phyloP scores from a whole-genome alignment of 2,329 filamentous ascomycete species.

The Cladosporium oxysporum region DNA sequence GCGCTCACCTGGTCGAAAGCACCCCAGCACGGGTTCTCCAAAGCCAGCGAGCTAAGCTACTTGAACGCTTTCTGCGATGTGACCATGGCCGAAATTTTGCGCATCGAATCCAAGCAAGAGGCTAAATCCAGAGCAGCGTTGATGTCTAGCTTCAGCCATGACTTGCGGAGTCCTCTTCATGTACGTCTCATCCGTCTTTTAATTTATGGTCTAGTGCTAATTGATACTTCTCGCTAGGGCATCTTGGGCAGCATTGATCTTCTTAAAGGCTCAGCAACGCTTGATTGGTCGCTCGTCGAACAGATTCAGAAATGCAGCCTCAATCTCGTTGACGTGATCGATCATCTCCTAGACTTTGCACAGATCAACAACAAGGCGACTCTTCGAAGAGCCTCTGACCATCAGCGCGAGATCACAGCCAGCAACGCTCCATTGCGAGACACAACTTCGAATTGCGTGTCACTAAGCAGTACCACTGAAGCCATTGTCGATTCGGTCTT shows the following conservation, averaged over 20 bases:
- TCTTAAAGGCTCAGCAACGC: constrained; percentile 41
- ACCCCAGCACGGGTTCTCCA: constrained; percentile 43
- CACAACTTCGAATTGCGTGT: neutral
- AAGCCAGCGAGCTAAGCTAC: constrained; percentile 43
- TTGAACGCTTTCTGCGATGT: constrained; percentile 45
- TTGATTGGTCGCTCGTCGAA: constrained; percentile 15
- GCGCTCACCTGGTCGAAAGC: constrained; percentile 49
- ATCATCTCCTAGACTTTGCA: constrained; percentile 41
- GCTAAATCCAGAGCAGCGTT: constrained; percentile 55
- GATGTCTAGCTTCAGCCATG: constrained; percentile 55
- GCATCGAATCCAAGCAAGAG: constrained; percentile 42
- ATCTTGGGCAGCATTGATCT: constrained; percentile 50
- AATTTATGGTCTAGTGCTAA: neutral
- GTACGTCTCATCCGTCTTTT: neutral
- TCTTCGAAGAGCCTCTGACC: constrained; percentile 30
- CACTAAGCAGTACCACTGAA: constrained; percentile 43
- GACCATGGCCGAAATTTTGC: constrained; percentile 44
- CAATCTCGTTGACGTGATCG: constrained; percentile 39
- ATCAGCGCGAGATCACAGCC: neutral
- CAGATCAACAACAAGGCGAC: constrained; percentile 43
- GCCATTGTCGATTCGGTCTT: constrained; percentile 56
- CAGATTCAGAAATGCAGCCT: constrained; percentile 37
- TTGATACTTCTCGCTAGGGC: constrained; percentile 32
- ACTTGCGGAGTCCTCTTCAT: constrained; percentile 48
- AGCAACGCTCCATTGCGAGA: neutral